Percentiles rank a stretch among this genome's conserved stretches.
Evolutionary conservation across 2,329 filamentous ascomycete species (phyloP).

Genomic region (Exserohilum rostratum): DNA sequence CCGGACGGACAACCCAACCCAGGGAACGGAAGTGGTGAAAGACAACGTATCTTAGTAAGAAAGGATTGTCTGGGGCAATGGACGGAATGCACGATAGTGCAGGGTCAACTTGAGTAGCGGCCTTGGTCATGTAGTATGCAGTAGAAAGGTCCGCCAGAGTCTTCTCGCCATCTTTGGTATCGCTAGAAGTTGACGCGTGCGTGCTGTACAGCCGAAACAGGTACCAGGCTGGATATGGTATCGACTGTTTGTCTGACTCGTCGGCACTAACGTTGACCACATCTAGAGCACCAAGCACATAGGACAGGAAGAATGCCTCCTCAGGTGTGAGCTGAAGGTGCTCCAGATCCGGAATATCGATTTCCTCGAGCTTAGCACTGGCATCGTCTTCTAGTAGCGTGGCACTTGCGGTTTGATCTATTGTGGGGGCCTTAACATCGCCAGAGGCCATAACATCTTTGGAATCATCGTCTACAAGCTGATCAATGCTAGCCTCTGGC

Average conservation of each 20-base stretch:
- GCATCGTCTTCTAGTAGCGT: slow-evolving; percentile 10
- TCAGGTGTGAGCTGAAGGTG: slow-evolving; percentile 91
- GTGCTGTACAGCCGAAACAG: slow-evolving; percentile 65
- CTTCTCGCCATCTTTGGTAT: slow-evolving; percentile 15
- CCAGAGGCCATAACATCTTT: slow-evolving; percentile 23
- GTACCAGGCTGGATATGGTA: slow-evolving; percentile 42
- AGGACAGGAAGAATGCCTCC: slow-evolving; percentile 89
- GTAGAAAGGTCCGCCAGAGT: slow-evolving; percentile 15
- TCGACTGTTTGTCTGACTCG: slow-evolving; percentile 49
- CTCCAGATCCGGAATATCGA: slow-evolving; percentile 61
- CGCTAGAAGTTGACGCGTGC: slow-evolving; percentile 67
- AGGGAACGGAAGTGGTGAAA: slow-evolving; percentile 97
- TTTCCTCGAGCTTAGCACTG: slow-evolving; percentile 6
- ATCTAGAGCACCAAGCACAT: slow-evolving; percentile 75
- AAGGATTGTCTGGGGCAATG: slow-evolving; percentile 77
- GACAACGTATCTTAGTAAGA: slow-evolving; percentile 83
- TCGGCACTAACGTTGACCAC: slow-evolving; percentile 60
- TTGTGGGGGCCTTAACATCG: slow-evolving; percentile 20
- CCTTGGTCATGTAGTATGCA: slow-evolving; percentile 21
- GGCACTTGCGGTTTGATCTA: slow-evolving; percentile 16
- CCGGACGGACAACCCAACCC: slow-evolving; percentile 91
- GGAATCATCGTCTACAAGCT: slow-evolving; percentile 37
- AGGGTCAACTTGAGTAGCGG: slow-evolving; percentile 9
- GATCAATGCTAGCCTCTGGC: slow-evolving; percentile 33
- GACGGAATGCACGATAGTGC: slow-evolving; percentile 21